Evolutionary conservation across 306 rosid genomes (phyloP), one percentile per base, ranked within the genome.

Genomic region (Prunus kanzakura): DNA sequence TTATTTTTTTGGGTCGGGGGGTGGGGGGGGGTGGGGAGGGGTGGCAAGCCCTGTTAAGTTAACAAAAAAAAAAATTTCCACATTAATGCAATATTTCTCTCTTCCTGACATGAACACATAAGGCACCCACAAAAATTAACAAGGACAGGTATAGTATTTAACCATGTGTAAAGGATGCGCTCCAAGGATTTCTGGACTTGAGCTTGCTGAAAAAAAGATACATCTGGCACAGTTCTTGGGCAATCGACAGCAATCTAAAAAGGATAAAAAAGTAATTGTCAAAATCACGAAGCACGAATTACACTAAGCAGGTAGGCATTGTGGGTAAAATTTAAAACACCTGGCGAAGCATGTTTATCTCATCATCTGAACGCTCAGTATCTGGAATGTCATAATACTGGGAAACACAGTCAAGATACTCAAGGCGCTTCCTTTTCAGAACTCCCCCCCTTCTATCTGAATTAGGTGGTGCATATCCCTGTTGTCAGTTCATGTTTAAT

Each of bases 381-480:
- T 93, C 98, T 22, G 93, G 92, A 84, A 93, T 83, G 78, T 91
- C 96, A 83, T 89, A 91, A 81, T 79, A 93, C 84, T 91, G 98
- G 64, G 98, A 86, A 76, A 91, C 92, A 80, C 87, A 84, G 56
- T 93, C 98, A 52, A 93, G 98, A 90, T 93, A 93, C 88, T 89
- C 96, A 11, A 93, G 87, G 35, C 96, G 95, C 91, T 93, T 93
- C 87, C 98, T 90, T 81, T 85, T 88, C 72, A 93, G 80, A 87
- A 93, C 92, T 58, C 93, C 98, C 82, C 86, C 98, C 97, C 91
- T 87, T 90, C 98, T 87, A 86, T 93, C 98, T 87, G 98, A 93
- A 91, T 93, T 93, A 87, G 96, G 86, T 79, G 98, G 92, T 91
- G 98, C 98, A 86, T 91, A 93, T 85, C 98, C 98, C 98, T 93